These are phyloP conservation scores for Amorphotheca resinae DNA, from an alignment of 495 filamentous ascomycete genomes.

Conservation along the genomic window DNA sequence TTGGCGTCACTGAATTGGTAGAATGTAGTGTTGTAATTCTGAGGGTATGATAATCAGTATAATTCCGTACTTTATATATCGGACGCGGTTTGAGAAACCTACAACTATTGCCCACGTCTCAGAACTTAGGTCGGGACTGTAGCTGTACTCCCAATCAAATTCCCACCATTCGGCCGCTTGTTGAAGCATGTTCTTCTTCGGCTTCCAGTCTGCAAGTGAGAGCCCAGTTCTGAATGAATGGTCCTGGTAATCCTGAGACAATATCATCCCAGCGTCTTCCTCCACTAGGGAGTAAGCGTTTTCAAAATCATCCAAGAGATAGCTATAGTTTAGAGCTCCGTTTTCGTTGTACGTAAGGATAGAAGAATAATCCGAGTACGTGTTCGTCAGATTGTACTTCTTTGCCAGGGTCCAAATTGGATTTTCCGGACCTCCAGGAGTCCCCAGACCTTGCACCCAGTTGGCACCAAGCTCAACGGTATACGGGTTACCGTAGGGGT, in stretches of 20 bases:
- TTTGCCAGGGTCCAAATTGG: constrained; percentile 58
- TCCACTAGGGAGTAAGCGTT: constrained; percentile 36
- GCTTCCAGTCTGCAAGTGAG: constrained; percentile 51
- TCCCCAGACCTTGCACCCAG: constrained; percentile 61
- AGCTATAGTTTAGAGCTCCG: constrained; percentile 37
- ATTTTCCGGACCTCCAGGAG: constrained; percentile 45
- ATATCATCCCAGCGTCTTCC: constrained; percentile 43
- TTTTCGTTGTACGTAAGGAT: constrained; percentile 47
- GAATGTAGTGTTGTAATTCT: constrained; percentile 25
- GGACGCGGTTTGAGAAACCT: neutral
- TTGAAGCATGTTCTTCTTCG: constrained; percentile 41
- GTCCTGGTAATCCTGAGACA: constrained; percentile 51
- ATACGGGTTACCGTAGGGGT: constrained; percentile 38
- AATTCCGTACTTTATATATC: neutral
- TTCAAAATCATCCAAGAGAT: constrained; percentile 39
- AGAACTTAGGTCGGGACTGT: constrained; percentile 8
- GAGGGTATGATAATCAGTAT: neutral
- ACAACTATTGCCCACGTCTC: constrained; percentile 1
- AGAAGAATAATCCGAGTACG: constrained; percentile 48
- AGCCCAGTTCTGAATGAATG: constrained; percentile 47
- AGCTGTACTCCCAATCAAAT: constrained; percentile 43
- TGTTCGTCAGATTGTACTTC: constrained; percentile 49
- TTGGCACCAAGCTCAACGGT: constrained; percentile 57
- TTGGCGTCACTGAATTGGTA: constrained; percentile 40
- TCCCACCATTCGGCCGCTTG: constrained; percentile 51